Evolutionary conservation across 2,329 filamentous ascomycete species (phyloP), one percentile per base, ranked within the genome.

Genomic region (Clarireedia monteithiana): DNA sequence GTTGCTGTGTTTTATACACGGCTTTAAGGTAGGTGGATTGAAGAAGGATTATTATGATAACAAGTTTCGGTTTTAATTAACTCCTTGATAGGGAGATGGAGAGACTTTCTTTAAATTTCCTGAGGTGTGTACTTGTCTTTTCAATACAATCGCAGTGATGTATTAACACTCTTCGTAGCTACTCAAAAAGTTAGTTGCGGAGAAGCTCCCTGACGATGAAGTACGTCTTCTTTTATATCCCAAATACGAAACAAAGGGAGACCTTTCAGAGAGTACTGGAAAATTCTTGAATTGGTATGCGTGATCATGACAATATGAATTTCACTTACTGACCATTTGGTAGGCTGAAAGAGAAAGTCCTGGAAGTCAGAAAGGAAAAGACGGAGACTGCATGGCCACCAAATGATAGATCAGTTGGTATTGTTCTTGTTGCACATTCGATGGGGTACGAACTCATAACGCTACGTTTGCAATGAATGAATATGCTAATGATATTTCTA

Each of bases 401-500:
- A 38, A 55, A 55, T 50, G 53, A 55, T 27, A 50, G 87, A n/a
- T 84, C 85, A 0, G 88, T 95, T 7, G 85, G 85, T 57, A 86
- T 90, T 2, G 76, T 95, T 40, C 76, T 95, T 1, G 77, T 94
- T 26, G 90, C 90, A 1, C 91, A 96, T 70, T 91, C 87, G 3
- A 95, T 84, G 85, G 86, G 86, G 77, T 78, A 64, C 61, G 73
- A 15, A 9, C 2, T 2, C 10, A 24, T 2, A 6, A 4, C 4
- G 2, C 5, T 15, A 34, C 0, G 30, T 12, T 15, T 3, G 12
- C 30, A 17, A 36, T 23, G 12, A 5, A 40, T 20, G 20, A 20
- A 20, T 59, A 64, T n/a, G 64, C 58, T 38, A 1, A 59, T 27
- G 6, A 39, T 48, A 3, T n/a, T 39, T 17, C 2, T 50, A 80